Evolutionary conservation across 2,329 filamentous ascomycete species (phyloP).

Genomic region (Fonsecaea nubica): DNA sequence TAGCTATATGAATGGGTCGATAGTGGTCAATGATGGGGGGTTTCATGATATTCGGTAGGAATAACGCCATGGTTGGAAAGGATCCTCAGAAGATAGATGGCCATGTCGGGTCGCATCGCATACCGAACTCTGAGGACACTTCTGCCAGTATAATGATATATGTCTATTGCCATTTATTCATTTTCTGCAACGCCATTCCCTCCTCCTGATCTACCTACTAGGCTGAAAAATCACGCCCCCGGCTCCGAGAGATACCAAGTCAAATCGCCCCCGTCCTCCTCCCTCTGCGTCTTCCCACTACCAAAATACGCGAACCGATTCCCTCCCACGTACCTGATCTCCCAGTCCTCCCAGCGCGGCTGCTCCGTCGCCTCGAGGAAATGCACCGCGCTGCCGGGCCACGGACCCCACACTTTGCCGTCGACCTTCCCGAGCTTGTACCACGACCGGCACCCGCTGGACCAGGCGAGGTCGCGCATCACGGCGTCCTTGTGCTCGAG

Average conservation of each 20-base stretch:
- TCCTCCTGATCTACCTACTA: too few species aligned
- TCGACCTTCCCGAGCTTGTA: conserved; percentile 9
- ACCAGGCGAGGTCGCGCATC: conserved; percentile 21
- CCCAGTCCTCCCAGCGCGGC: conserved; percentile 26
- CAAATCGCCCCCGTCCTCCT: conserved; percentile 41
- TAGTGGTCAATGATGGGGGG: too few species aligned
- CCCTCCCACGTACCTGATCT: conserved; percentile 50
- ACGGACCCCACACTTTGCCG: conserved; percentile 9
- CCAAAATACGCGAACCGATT: conserved; percentile 59
- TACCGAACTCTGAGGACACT: too few species aligned
- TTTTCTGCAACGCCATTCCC: too few species aligned
- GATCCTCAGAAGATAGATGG: too few species aligned
- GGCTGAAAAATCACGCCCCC: not conserved
- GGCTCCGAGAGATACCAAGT: conserved; percentile 37
- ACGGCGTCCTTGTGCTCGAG: conserved; percentile 24
- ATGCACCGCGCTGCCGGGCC: not conserved
- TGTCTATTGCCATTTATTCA: too few species aligned
- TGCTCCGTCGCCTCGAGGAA: conserved; percentile 4
- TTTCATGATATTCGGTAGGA: too few species aligned
- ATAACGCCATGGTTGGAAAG: too few species aligned
- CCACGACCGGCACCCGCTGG: conserved; percentile 18
- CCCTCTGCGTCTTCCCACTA: conserved; percentile 52
- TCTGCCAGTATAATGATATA: too few species aligned
- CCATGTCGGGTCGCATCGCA: too few species aligned
- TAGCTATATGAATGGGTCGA: too few species aligned